Percentiles rank a stretch among this genome's conserved stretches.
Conservation (phyloP, 2,329 filamentous ascomycete genomes). For the Colletotrichum truncatum region DNA sequence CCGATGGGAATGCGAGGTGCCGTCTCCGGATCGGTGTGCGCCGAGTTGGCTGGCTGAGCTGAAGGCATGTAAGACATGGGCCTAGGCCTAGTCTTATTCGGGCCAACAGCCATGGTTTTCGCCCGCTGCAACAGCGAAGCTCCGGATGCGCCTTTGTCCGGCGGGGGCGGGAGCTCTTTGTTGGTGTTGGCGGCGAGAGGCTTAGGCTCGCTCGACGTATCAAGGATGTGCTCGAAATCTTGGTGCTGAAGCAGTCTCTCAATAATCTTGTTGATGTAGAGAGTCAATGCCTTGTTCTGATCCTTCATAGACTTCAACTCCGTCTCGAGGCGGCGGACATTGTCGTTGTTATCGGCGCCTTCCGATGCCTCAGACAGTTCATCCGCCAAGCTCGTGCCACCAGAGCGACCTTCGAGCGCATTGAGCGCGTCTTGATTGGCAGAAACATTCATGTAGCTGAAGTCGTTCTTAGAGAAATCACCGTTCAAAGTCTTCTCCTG, state of each 20-base stretch:
- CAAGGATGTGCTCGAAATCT: constrained; percentile 92
- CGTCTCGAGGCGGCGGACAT: constrained; percentile 74
- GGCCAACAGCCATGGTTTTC: constrained; percentile 66
- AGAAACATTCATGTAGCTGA: constrained; percentile 71
- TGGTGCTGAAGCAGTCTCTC: constrained; percentile 93
- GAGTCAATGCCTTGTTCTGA: constrained; percentile 94
- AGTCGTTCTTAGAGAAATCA: constrained; percentile 85
- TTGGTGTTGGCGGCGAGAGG: constrained; percentile 62
- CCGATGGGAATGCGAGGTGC: constrained; percentile 80
- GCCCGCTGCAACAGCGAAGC: constrained; percentile 67
- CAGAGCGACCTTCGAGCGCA: constrained; percentile 66
- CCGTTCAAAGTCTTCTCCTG: constrained; percentile 96
- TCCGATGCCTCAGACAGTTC: constrained; percentile 81
- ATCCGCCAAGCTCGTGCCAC: constrained; percentile 77
- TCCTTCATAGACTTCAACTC: constrained; percentile 86
- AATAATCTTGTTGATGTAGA: constrained; percentile 99
- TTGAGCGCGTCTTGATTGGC: constrained; percentile 72
- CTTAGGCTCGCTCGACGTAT: constrained; percentile 68
- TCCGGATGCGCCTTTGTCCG: constrained; percentile 59
- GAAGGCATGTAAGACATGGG: constrained; percentile 67
- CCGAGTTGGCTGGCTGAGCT: constrained; percentile 42
- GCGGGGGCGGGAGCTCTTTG: constrained; percentile 86
- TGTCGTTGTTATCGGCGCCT: constrained; percentile 63
- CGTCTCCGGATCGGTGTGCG: constrained; percentile 73
- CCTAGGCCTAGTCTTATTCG: constrained; percentile 55